A percentile compares a stretch with the other conserved stretches of the same genome.
These are phyloP conservation scores for Hymenoscyphus fructigenus DNA, from an alignment of 2,329 filamentous ascomycete genomes.

Conservation along the genomic window DNA sequence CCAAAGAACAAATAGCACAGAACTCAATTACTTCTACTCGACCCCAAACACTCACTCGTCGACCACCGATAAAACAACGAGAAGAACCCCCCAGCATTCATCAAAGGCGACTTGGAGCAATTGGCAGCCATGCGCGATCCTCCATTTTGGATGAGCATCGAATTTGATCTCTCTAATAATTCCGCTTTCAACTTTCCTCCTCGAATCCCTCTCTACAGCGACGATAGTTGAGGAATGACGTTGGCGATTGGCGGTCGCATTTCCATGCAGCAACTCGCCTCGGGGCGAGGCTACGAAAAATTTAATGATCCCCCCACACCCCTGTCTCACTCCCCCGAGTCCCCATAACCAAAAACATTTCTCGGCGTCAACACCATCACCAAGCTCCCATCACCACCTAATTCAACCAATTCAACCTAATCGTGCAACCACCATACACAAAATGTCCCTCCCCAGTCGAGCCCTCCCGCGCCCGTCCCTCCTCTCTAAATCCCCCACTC, in stretches of 20 bases:
- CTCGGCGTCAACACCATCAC: constrained; percentile 3
- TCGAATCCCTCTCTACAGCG: constrained; percentile 4
- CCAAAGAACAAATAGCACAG: neutral
- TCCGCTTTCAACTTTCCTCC: neutral
- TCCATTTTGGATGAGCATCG: constrained; percentile 26
- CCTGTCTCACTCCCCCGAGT: constrained; percentile 7
- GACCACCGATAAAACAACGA: constrained; percentile 26
- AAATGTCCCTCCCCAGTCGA: constrained; percentile 20
- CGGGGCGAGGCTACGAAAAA: constrained; percentile 1
- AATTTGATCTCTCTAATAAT: neutral
- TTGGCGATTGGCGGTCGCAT: neutral
- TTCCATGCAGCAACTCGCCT: neutral
- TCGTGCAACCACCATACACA: neutral
- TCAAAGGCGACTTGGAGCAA: constrained; percentile 8
- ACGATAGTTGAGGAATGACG: neutral
- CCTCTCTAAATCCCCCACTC: constrained; percentile 2
- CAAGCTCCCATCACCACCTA: neutral
- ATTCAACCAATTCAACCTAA: constrained; percentile 8
- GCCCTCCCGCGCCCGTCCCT: constrained; percentile 25
- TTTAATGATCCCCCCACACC: neutral
- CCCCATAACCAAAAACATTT: constrained; percentile 14
- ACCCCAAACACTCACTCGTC: constrained; percentile 2
- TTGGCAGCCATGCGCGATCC: constrained; percentile 14
- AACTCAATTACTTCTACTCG: constrained; percentile 3
- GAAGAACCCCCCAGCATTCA: constrained; percentile 25